These are phyloP conservation scores for Moesziomyces sp. DNA, from an alignment of 1,284 basidiomycete genomes.

Conservation along the genomic window DNA sequence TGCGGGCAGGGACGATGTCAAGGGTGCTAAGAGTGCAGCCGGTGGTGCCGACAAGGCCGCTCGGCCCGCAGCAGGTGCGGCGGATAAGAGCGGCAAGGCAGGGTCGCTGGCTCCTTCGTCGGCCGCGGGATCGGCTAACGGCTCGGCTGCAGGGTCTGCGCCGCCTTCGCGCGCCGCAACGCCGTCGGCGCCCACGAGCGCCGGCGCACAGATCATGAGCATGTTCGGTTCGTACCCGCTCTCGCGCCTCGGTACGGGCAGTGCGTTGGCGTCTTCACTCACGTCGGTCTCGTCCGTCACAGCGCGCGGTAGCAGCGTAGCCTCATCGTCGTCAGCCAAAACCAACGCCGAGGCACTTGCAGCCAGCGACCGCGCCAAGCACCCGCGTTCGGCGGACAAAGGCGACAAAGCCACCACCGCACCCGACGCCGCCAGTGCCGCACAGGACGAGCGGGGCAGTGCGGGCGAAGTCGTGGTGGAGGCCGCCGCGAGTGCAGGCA, in stretches of 20 bases:
- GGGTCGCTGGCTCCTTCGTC: constrained; percentile 10
- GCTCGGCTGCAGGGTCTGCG: constrained; percentile 30
- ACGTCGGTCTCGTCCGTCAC: constrained; percentile 54
- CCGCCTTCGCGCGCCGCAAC: constrained; percentile 37
- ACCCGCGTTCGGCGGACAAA: constrained; percentile 16
- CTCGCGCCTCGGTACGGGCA: constrained; percentile 51
- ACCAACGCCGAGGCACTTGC: constrained; percentile 45
- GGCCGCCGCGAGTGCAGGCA: constrained; percentile 24
- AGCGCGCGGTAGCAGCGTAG: constrained; percentile 49
- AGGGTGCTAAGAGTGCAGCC: constrained; percentile 4
- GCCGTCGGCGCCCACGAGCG: constrained; percentile 34
- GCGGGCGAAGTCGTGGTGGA: constrained; percentile 9
- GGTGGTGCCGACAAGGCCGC: background rate
- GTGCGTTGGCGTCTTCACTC: constrained; percentile 31
- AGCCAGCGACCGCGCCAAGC: constrained; percentile 31
- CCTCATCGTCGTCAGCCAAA: constrained; percentile 24
- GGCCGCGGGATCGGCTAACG: constrained; percentile 12
- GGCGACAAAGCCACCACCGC: constrained; percentile 1
- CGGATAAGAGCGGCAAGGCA: constrained; percentile 12
- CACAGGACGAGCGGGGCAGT: background rate
- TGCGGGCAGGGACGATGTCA: constrained; percentile 1
- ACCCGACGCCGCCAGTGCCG: background rate
- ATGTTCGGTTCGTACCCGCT: constrained; percentile 58
- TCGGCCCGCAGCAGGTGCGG: background rate
- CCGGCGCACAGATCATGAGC: constrained; percentile 54